These are phyloP conservation scores for Cladosporium velox DNA, from an alignment of 2,329 filamentous ascomycete genomes.

Conservation along the genomic window DNA sequence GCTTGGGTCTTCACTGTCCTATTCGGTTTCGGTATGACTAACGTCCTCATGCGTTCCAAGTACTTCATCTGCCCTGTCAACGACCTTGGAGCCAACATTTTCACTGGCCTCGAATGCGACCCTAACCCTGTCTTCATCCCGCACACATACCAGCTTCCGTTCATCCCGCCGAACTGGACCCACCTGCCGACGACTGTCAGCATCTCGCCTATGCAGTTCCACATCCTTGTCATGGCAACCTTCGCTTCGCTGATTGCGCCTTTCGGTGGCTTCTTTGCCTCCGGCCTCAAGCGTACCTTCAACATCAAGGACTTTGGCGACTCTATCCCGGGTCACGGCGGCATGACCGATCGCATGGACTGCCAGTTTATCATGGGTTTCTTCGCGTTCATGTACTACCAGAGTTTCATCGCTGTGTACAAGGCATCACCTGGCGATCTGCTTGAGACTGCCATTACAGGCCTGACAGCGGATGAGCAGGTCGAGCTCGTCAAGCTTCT, in stretches of 20 bases:
- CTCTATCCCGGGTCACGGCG: slow-evolving; percentile 94
- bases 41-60: slow-evolving; percentile 83
- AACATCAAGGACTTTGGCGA: slow-evolving; percentile 99
- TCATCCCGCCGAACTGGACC: slow-evolving; percentile 61
- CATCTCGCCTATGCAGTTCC: slow-evolving; percentile 87
- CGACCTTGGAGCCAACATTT: slow-evolving; percentile 89
- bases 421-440: slow-evolving; percentile 82
- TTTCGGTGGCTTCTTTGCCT: slow-evolving; percentile 98
- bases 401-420: slow-evolving; percentile 87
- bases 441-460: slow-evolving; percentile 87
- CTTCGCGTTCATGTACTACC: slow-evolving; percentile 98
- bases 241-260: slow-evolving; percentile 97
- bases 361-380: slow-evolving; percentile 99
- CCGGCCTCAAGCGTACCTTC: slow-evolving; percentile 95
- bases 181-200: slow-evolving; percentile 72
- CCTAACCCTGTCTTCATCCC: slow-evolving; percentile 90
- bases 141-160: slow-evolving; percentile 69
- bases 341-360: slow-evolving; percentile 98
- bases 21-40: slow-evolving; percentile 79
- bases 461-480: slow-evolving; percentile 85
- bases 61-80: slow-evolving; percentile 99
- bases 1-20: slow-evolving; percentile 95
- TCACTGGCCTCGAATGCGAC: slow-evolving; percentile 84
- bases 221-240: slow-evolving; percentile 84
- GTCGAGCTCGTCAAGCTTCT: slow-evolving; percentile 70